phyloP scores from a whole-genome alignment of 805 yeast species.

The Hanseniaspora meyeri region DNA sequence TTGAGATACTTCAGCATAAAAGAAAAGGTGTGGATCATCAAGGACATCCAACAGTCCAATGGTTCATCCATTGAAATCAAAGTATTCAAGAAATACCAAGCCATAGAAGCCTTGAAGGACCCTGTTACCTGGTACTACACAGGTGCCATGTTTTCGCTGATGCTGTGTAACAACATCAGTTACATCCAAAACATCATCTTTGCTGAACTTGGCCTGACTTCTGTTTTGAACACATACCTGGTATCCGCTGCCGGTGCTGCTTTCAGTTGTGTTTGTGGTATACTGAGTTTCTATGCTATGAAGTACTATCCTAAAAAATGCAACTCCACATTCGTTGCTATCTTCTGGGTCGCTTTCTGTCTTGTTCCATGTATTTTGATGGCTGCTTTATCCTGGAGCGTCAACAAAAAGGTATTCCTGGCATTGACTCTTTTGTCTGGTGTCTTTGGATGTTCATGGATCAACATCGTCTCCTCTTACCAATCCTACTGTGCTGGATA shows the following conservation, averaged over 20 bases:
- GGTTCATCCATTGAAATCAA: slow-evolving; percentile 35
- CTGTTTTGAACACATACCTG: slow-evolving; percentile 34
- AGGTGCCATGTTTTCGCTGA: slow-evolving; percentile 30
- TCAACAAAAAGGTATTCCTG: slow-evolving; percentile 30
- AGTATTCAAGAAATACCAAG: slow-evolving; percentile 32
- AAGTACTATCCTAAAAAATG: slow-evolving; percentile 4
- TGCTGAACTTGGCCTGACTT: slow-evolving; percentile 29
- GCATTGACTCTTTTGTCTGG: slow-evolving; percentile 24
- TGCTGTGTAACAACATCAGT: slow-evolving; percentile 36
- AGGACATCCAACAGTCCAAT: slow-evolving; percentile 31
- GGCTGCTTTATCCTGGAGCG: slow-evolving; percentile 30
- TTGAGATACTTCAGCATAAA: slow-evolving; percentile 31
- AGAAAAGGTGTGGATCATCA: slow-evolving; percentile 36
- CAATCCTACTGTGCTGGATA: slow-evolving; percentile 29
- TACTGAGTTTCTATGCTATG: slow-evolving; percentile 24
- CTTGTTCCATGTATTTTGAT: slow-evolving; percentile 34
- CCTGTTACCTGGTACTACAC: slow-evolving; percentile 31
- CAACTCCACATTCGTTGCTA: slow-evolving; percentile 24
- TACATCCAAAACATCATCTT: slow-evolving; percentile 37
- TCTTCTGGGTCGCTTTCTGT: slow-evolving; percentile 27
- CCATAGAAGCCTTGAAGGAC: slow-evolving; percentile 35
- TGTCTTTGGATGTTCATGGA: slow-evolving; percentile 25
- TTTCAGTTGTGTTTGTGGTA: slow-evolving; percentile 27
- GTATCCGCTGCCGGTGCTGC: slow-evolving; percentile 40
- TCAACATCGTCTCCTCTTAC: slow-evolving; percentile 18